These are phyloP conservation scores for Thalia dealbata DNA, from an alignment of 176 grass and related monocot species.

Conservation along the genomic window DNA sequence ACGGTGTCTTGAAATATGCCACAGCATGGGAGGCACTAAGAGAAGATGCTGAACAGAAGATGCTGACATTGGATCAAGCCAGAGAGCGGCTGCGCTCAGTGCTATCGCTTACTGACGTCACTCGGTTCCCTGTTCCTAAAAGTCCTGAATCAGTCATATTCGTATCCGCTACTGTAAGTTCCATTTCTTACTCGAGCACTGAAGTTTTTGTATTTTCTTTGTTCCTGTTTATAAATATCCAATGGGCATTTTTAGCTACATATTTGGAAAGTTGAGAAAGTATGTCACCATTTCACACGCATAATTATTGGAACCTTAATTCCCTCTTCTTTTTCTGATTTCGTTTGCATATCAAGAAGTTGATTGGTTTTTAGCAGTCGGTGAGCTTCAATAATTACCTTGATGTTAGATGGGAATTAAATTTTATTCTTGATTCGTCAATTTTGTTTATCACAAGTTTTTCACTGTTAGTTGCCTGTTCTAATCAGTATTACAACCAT, in stretches of 20 bases:
- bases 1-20: constrained; percentile 63
- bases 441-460: no score
- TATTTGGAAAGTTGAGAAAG: not conserved
- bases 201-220: not conserved
- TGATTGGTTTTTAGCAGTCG: no score
- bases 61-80: constrained; percentile 44
- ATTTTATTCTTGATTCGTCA: no score
- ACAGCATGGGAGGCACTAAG: constrained; percentile 87
- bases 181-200: not conserved
- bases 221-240: not conserved
- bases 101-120: constrained; percentile 80
- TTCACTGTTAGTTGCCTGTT: no score
- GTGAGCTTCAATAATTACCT: no score
- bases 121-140: constrained; percentile 54
- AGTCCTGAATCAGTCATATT: constrained; percentile 19
- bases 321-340: not conserved
- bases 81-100: constrained; percentile 67
- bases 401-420: no score
- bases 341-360: not conserved
- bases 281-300: no score
- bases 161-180: constrained; percentile 22
- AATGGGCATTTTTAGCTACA: not conserved
- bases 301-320: not conserved
- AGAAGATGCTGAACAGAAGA: constrained; percentile 45
- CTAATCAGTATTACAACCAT: no score